phyloP scores from a whole-genome alignment of 805 yeast species.

The Candida berthetii region DNA sequence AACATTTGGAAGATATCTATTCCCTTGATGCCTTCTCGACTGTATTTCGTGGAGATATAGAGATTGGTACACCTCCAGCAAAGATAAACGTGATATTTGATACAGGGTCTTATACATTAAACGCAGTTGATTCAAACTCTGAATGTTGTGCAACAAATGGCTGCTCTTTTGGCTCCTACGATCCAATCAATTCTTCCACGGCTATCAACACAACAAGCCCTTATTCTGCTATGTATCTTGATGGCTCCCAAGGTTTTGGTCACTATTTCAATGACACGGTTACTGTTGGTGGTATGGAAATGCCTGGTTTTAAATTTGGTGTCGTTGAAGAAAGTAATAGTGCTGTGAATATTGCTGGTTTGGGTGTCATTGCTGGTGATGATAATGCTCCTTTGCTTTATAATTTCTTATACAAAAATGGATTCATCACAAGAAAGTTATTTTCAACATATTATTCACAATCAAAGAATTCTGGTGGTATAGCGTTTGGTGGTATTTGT shows the following conservation, averaged over 20 bases:
- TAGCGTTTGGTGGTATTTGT: constrained; percentile 18
- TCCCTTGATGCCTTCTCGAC: no score
- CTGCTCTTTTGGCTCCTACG: not conserved
- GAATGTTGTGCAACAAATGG: not conserved
- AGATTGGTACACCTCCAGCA: not conserved
- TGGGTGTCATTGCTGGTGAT: not conserved
- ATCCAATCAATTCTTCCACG: not conserved
- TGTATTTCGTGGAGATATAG: not conserved
- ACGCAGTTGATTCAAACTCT: not conserved
- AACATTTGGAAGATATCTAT: no score
- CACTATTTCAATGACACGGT: not conserved
- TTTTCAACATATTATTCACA: constrained; percentile 6
- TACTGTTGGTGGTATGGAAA: not conserved
- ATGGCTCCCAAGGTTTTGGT: not conserved
- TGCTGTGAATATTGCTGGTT: not conserved
- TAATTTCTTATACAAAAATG: not conserved
- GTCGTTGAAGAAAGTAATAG: not conserved
- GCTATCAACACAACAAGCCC: not conserved
- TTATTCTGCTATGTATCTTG: not conserved
- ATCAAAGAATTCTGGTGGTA: constrained; percentile 5
- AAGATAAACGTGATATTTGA: not conserved
- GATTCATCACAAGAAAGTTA: constrained; percentile 5
- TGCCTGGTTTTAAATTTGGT: not conserved
- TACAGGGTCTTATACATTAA: not conserved
- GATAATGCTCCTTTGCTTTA: not conserved